A percentile compares a stretch with the other conserved stretches of the same genome.
phyloP scores from a whole-genome alignment of 2,329 filamentous ascomycete genomes.

The Epichloe gansuensis region DNA sequence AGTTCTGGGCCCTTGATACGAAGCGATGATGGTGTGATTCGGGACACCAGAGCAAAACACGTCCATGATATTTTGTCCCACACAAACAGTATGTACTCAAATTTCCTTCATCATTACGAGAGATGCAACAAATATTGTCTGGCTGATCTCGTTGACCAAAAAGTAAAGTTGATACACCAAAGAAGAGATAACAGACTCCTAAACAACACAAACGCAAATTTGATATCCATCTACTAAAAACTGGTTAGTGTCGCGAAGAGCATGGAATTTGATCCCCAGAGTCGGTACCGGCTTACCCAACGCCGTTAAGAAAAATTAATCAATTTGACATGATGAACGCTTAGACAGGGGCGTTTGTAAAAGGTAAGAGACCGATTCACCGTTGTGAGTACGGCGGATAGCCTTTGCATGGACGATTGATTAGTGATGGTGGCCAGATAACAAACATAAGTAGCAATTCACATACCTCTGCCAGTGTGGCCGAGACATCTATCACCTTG shows the following conservation, averaged over 20 bases:
- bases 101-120: not conserved
- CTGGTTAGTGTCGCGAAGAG: not conserved
- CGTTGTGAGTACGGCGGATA: conserved; percentile 57
- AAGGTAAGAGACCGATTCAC: conserved; percentile 51
- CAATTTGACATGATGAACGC: not conserved
- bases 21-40: too few relatives aligned
- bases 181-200: not conserved
- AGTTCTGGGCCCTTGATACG: too few relatives aligned
- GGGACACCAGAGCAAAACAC: too few relatives aligned
- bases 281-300: not conserved
- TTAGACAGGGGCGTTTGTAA: conserved; percentile 50
- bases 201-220: not conserved
- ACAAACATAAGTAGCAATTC: not conserved
- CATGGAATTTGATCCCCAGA: not conserved
- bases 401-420: conserved; percentile 30
- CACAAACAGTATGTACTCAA: too few relatives aligned
- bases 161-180: not conserved
- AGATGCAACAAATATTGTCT: not conserved
- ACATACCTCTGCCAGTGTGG: conserved; percentile 55
- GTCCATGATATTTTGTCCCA: too few relatives aligned
- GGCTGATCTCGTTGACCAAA: not conserved
- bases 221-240: not conserved
- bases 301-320: not conserved
- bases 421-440: conserved; percentile 2
- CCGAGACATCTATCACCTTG: conserved; percentile 83